Evolutionary conservation across 2,329 filamentous ascomycete genomes (phyloP), one percentile per base, ranked within the genome.

Genomic region (Hypoxylon rubiginosum): DNA sequence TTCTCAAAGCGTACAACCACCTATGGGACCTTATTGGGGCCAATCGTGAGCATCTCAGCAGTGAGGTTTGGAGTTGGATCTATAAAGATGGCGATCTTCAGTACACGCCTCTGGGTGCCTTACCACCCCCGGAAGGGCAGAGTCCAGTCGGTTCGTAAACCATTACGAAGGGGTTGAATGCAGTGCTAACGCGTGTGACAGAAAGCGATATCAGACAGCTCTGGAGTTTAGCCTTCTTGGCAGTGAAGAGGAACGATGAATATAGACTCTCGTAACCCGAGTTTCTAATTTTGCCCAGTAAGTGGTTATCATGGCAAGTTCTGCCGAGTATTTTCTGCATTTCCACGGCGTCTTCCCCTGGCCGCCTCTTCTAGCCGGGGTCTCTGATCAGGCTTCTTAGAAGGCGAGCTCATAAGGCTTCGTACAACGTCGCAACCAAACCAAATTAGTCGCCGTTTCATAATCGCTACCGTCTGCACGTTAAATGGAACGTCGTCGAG

Each of bases 61-160:
- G 79, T 1, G 88, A 91, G 71, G 86, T 90, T 0, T 90, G 89
- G 88, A 88, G 84, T 54, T 91, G 87, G 88, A 79, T 80, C 7
- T 90, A 86, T 66, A 76, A 75, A 26, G 77, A 83, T 64, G 82
- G 76, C 1, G 74, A 74, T 7, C 89, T 85, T 71, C 69, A 81
- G 36, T 82, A 83, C 48, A 81, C 81, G 57, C 83, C 85, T 24
- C 73, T 89, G 52, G 86, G 86, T 0, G 80, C 80, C 1, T 74
- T 88, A 61, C 81, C 83, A 4, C 80, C 85, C 30, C 81, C 82
- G 3, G 76, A 80, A 3, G 84, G 84, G 5, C 76, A 76, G 54
- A 77, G 73, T 57, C 78, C 82, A 58, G 68, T 72, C 19, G 73
- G 73, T 70, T 79, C 19, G 73, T 73, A 9, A 54, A 15, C 52